Percentiles rank a stretch among this genome's conserved stretches.
Conservation (phyloP, 225 moss, liverwort and hornwort genomes). For the Rhytidiadelphus loreus region DNA sequence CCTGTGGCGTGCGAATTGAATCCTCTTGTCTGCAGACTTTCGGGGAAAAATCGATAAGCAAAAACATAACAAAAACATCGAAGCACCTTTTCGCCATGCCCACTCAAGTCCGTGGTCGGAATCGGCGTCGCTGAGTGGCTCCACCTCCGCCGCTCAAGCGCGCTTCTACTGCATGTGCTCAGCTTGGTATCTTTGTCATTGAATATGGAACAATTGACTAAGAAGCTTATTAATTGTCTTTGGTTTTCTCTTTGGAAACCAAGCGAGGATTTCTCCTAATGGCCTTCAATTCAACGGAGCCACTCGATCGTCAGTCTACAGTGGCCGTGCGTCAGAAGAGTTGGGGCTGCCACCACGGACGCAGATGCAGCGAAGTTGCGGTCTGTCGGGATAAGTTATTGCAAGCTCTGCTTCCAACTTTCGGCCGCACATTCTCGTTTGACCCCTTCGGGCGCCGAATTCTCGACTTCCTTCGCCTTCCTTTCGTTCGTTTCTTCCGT, state of each 20-base stretch:
- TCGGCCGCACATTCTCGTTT: not conserved
- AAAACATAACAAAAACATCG: not conserved
- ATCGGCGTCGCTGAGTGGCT: not conserved
- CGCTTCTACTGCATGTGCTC: not conserved
- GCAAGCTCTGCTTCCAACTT: not conserved
- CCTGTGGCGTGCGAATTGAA: not conserved
- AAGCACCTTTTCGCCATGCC: not conserved
- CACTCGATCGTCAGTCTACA: not conserved
- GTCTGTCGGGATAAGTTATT: not conserved
- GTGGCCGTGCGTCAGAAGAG: not conserved
- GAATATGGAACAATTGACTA: not conserved
- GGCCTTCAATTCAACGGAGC: not conserved
- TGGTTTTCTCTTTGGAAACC: not conserved
- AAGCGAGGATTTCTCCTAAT: too few relatives aligned
- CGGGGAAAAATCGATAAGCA: too few relatives aligned
- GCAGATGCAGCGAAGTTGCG: not conserved
- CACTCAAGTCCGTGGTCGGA: not conserved
- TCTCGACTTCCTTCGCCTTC: not conserved
- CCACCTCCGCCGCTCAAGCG: not conserved
- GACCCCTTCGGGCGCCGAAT: not conserved
- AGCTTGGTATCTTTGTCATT: not conserved
- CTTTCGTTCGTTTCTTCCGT: not conserved
- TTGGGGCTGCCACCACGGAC: not conserved
- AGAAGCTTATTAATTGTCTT: too few relatives aligned
- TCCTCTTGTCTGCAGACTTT: not conserved